Evolutionary conservation across 768 basidiomycete species (phyloP).

Genomic region (Boletus tomentosulus): DNA sequence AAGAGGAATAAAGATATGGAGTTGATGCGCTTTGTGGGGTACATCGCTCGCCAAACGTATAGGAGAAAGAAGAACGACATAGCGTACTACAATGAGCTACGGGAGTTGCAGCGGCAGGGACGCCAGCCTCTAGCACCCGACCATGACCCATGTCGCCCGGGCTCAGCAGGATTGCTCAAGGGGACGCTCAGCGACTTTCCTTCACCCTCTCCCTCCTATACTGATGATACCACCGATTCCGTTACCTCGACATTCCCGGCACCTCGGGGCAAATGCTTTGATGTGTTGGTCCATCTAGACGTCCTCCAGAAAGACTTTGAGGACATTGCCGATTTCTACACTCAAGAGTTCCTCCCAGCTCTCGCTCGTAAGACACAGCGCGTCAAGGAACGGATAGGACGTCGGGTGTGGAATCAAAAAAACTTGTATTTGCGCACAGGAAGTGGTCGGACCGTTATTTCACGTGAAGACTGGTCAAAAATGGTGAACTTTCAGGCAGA

Average conservation of each 20-base stretch:
- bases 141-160: conserved; percentile 16
- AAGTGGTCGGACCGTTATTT: conserved; percentile 32
- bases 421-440: conserved; percentile 48
- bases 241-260: conserved; percentile 28
- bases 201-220: neutral
- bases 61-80: conserved; percentile 48
- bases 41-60: conserved; percentile 43
- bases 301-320: conserved; percentile 53
- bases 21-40: conserved; percentile 56
- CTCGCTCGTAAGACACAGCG: conserved; percentile 53
- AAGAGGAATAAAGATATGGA: conserved; percentile 57
- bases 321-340: conserved; percentile 45
- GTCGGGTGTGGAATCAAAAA: conserved; percentile 65
- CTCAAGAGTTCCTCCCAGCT: conserved; percentile 35
- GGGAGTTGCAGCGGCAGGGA: conserved; percentile 22
- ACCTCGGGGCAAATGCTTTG: conserved; percentile 34
- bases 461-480: conserved; percentile 44
- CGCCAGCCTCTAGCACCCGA: conserved; percentile 20
- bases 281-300: conserved; percentile 52
- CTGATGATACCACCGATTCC: conserved; percentile 3
- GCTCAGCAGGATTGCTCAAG: neutral
- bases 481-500: conserved; percentile 44
- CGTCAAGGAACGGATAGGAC: conserved; percentile 70
- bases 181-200: neutral
- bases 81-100: conserved; percentile 36